These are phyloP conservation scores for Ehretia macrophylla DNA, from an alignment of 257 asterid genomes.

Conservation along the genomic window DNA sequence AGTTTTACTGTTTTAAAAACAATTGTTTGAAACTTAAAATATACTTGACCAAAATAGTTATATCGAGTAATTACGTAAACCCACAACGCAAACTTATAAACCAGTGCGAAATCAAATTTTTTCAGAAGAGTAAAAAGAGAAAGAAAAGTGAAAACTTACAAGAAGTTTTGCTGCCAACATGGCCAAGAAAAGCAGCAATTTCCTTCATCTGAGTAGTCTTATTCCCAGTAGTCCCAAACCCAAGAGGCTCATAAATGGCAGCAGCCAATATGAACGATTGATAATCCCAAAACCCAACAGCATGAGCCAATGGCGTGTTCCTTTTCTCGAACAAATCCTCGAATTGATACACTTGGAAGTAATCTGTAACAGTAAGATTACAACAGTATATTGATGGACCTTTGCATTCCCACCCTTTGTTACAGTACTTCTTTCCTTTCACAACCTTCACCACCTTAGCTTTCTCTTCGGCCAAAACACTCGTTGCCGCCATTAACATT, in stretches of 20 bases:
- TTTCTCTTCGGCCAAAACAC: slow-evolving; percentile 12
- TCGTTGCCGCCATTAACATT: slow-evolving; percentile 22
- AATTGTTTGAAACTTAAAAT: no score
- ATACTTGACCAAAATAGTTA: no score
- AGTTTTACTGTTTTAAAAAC: no score
- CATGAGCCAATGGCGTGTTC: slow-evolving; percentile 68
- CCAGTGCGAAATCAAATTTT: no score
- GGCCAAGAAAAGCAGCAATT: slow-evolving; percentile 78
- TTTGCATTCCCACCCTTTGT: slow-evolving; percentile 73
- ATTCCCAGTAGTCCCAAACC: slow-evolving; percentile 89
- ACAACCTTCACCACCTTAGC: slow-evolving; percentile 46
- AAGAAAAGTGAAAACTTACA: slow-evolving; percentile 37
- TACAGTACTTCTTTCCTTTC: slow-evolving; percentile 60
- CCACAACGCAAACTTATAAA: no score
- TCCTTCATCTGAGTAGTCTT: slow-evolving; percentile 61
- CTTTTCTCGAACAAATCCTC: slow-evolving; percentile 67
- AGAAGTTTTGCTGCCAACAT: slow-evolving; percentile 73
- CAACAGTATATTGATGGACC: slow-evolving; percentile 58
- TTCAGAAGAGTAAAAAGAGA: no score
- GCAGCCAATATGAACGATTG: slow-evolving; percentile 69
- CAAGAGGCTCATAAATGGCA: slow-evolving; percentile 61
- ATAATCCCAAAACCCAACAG: slow-evolving; percentile 82
- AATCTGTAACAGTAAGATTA: slow-evolving; percentile 68
- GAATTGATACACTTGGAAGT: slow-evolving; percentile 65
- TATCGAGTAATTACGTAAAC: no score